Conservation (phyloP, 352 stramenopile species). For the Phytophthora sojae region DNA sequence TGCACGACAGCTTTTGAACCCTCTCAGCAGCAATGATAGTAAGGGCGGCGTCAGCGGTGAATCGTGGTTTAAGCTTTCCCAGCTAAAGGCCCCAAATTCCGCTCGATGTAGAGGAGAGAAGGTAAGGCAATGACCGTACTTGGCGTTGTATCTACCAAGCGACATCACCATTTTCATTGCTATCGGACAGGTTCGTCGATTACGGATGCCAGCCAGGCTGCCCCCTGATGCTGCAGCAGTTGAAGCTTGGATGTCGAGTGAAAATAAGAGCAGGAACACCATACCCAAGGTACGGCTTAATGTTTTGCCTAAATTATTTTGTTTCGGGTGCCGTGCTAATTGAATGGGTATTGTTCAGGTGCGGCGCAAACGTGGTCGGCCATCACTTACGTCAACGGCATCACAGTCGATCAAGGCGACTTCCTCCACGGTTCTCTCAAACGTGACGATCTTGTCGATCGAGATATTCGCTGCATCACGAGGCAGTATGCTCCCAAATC, state of each 20-base stretch:
- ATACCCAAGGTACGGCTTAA: constrained; percentile 34
- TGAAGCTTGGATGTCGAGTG: constrained; percentile 41
- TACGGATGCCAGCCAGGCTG: constrained; percentile 50
- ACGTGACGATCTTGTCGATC: constrained; percentile 83
- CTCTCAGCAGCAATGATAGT: constrained; percentile 4
- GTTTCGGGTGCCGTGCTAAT: neutral
- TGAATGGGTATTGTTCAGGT: constrained; percentile 14
- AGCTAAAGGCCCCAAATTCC: constrained; percentile 13
- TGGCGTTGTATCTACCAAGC: neutral
- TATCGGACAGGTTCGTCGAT: constrained; percentile 36
- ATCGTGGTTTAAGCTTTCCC: constrained; percentile 36
- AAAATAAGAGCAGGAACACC: constrained; percentile 5
- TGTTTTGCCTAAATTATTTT: neutral
- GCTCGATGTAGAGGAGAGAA: constrained; percentile 14
- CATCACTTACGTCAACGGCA: constrained; percentile 22
- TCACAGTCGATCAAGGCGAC: constrained; percentile 31
- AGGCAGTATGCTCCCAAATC: constrained; percentile 73
- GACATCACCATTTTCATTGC: neutral
- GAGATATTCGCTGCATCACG: constrained; percentile 74
- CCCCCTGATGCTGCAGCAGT: constrained; percentile 45
- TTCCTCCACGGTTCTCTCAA: constrained; percentile 52
- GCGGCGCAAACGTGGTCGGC: constrained; percentile 30
- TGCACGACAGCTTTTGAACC: constrained; percentile 18
- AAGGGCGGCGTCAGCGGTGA: neutral
- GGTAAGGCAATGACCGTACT: constrained; percentile 10